A percentile compares a stretch with the other conserved stretches of the same genome.
Evolutionary conservation across 1,284 basidiomycete genomes (phyloP).

Genomic region (Caloboletus firmus): DNA sequence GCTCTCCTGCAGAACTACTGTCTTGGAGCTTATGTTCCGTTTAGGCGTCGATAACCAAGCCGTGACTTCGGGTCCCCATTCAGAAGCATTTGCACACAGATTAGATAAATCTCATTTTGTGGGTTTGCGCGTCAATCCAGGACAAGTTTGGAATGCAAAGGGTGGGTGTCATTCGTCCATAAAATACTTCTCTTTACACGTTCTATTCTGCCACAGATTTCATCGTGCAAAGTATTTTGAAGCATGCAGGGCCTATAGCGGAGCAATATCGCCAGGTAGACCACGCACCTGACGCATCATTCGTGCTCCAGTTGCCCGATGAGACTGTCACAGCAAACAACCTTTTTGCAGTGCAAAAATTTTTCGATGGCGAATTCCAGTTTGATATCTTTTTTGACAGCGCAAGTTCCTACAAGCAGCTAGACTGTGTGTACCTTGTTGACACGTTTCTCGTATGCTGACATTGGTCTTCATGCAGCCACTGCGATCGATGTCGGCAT

Average conservation of each 20-base stretch:
- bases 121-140: conserved; percentile 62
- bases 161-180: conserved; percentile 42
- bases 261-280: conserved; percentile 54
- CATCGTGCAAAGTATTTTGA: conserved; percentile 63
- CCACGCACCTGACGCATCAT: conserved; percentile 74
- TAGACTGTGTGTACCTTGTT: conserved; percentile 52
- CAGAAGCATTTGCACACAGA: conserved; percentile 59
- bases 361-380: conserved; percentile 79
- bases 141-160: conserved; percentile 83
- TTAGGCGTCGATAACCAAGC: conserved; percentile 59
- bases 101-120: conserved; percentile 74
- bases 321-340: conserved; percentile 73
- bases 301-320: conserved; percentile 74
- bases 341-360: conserved; percentile 83
- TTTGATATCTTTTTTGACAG: conserved; percentile 88
- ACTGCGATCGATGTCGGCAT: conserved; percentile 67
- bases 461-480: conserved; percentile 41
- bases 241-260: conserved; percentile 56
- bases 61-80: conserved; percentile 54
- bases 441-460: conserved; percentile 7
- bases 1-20: conserved; percentile 11
- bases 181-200: neutral
- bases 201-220: conserved; percentile 47
- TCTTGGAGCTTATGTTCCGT: conserved; percentile 1
- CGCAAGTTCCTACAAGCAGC: conserved; percentile 55